Evolutionary conservation across 352 stramenopile species (phyloP).

Genomic region (Aphanomyces stellatus): DNA sequence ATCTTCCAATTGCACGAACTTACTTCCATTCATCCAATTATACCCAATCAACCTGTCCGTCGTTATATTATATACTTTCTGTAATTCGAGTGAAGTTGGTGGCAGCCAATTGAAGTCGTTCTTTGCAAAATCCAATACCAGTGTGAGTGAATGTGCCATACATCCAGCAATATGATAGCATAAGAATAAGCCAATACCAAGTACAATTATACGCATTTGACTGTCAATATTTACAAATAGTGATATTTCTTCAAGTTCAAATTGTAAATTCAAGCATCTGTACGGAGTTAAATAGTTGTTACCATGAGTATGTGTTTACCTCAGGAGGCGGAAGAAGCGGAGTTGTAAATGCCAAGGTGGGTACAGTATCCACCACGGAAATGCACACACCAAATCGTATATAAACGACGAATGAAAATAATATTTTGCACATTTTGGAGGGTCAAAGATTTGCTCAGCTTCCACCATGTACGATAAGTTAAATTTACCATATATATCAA

Average conservation of each 20-base stretch:
- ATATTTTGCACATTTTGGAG: not conserved
- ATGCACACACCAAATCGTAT: conserved; percentile 2
- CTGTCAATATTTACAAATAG: conserved; percentile 13
- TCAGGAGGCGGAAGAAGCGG: not conserved
- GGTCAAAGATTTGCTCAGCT: conserved; percentile 14
- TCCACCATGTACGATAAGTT: conserved; percentile 12
- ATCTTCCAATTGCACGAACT: conserved; percentile 1
- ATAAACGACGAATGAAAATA: not conserved
- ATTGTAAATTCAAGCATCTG: no score
- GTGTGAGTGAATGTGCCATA: conserved; percentile 4
- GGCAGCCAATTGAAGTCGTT: conserved; percentile 2
- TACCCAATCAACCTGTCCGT: not conserved
- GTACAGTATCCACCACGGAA: conserved; percentile 7
- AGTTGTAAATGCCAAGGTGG: not conserved
- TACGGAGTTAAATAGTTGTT: no score
- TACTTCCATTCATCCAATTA: not conserved
- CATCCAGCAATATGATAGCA: conserved; percentile 18
- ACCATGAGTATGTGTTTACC: no score
- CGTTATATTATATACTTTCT: not conserved
- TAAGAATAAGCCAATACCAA: conserved; percentile 11
- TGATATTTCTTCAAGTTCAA: conserved; percentile 14
- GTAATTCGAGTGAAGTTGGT: not conserved
- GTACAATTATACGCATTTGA: conserved; percentile 8
- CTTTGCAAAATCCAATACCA: not conserved
- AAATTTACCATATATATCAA: conserved; percentile 13